phyloP scores from a whole-genome alignment of 208 protist species.

The Vickermania ingenoplastis region DNA sequence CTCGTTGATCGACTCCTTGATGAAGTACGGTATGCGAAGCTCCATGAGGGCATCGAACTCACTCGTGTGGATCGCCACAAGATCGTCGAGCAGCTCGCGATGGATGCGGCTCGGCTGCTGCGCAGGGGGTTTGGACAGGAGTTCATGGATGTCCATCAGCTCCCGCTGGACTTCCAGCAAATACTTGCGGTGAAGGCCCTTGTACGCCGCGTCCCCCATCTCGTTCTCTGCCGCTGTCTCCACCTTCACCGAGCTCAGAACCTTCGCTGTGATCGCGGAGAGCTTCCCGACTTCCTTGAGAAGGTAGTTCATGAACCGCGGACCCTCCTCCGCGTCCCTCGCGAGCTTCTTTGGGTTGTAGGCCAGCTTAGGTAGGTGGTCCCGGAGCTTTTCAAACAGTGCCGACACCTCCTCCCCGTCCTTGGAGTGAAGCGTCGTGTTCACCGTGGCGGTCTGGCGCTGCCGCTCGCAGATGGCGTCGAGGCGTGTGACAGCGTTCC shows the following conservation, averaged over 20 bases:
- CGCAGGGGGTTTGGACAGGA: conserved; percentile 27
- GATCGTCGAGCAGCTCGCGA: conserved; percentile 53
- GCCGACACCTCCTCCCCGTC: conserved; percentile 27
- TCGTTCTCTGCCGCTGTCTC: conserved; percentile 13
- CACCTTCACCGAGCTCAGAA: conserved; percentile 14
- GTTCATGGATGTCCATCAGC: conserved; percentile 45
- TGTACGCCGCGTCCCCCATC: conserved; percentile 38
- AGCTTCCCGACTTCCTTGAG: conserved; percentile 36
- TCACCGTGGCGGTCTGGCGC: conserved; percentile 43
- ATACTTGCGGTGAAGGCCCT: conserved; percentile 52
- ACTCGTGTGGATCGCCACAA: conserved; percentile 66
- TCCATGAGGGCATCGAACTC: conserved; percentile 77
- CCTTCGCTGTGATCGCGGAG: conserved; percentile 29
- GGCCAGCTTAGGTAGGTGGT: conserved; percentile 36
- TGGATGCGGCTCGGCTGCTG: conserved; percentile 57
- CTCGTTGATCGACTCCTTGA: conserved; percentile 67
- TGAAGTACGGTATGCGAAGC: conserved; percentile 50
- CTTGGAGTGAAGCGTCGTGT: conserved; percentile 19
- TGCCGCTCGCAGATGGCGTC: conserved; percentile 69
- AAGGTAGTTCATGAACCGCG: background rate
- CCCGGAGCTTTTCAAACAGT: conserved; percentile 48
- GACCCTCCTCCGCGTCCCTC: conserved; percentile 20
- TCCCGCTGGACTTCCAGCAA: conserved; percentile 47
- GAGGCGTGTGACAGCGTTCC: conserved; percentile 64
- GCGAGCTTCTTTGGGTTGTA: conserved; percentile 44